Evolutionary conservation across 768 basidiomycete genomes (phyloP).

Genomic region (Termitomyces eurrhizus): DNA sequence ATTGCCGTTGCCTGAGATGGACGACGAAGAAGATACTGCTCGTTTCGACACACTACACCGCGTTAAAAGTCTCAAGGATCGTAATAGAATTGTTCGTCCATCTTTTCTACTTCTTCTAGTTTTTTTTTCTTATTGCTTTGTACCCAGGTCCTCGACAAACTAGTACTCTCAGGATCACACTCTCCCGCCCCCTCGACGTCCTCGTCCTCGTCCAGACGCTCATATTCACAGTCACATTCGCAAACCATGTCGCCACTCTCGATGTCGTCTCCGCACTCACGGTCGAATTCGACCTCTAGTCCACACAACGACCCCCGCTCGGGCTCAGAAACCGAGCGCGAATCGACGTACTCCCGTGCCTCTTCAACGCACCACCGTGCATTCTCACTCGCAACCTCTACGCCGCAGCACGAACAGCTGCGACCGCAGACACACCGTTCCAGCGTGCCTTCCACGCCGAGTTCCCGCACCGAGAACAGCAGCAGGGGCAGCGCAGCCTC

Average conservation of each 20-base stretch:
- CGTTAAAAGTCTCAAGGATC: neutral
- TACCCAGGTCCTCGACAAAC: constrained; percentile 57
- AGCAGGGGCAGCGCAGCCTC: neutral
- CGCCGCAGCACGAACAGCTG: constrained; percentile 1
- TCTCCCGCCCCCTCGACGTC: constrained; percentile 55
- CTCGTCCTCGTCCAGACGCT: constrained; percentile 30
- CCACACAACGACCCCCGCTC: constrained; percentile 36
- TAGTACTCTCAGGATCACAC: constrained; percentile 23
- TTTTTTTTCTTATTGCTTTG: constrained; percentile 8
- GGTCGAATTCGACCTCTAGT: constrained; percentile 25
- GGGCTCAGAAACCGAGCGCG: constrained; percentile 82
- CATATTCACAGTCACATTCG: constrained; percentile 32
- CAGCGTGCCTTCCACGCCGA: constrained; percentile 46
- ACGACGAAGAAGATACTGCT: constrained; percentile 44
- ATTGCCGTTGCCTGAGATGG: constrained; percentile 41
- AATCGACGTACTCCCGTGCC: constrained; percentile 29
- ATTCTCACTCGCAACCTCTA: constrained; percentile 4
- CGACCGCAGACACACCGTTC: constrained; percentile 23
- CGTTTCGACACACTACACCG: neutral
- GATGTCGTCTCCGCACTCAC: constrained; percentile 18
- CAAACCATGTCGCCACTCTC: constrained; percentile 24
- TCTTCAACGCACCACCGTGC: constrained; percentile 3
- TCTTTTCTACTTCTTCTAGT: constrained; percentile 15
- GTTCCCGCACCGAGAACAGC: neutral
- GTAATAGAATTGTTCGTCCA: neutral